Evolutionary conservation across 352 stramenopile genomes (phyloP), one percentile per base, ranked within the genome.

Genomic region (Phytophthora nicotianae): DNA sequence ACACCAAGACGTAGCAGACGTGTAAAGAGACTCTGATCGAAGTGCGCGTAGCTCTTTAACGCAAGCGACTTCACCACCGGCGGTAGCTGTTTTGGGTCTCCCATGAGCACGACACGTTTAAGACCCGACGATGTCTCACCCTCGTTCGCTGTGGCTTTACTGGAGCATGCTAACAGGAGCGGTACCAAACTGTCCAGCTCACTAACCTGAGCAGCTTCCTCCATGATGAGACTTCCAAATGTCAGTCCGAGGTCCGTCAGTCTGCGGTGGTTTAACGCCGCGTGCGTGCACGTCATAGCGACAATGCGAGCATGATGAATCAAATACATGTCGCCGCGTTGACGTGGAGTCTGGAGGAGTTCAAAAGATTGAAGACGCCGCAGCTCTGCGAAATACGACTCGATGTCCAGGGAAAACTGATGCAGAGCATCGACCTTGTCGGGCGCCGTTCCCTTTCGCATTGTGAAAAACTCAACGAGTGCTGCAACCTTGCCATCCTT

Each of bases 1-100:
- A 97, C 94, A 33, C 93, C 96, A 40, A 99, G 81, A 49, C 93
- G 85, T 26, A 99, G 85, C 41, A 99, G 67, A 16, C 97, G 90
- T 20, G 90, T 74, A 76, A 99, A 99, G 11, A 99, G 65, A 65
- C 91, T 98, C 75, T 99, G 93, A 68, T 99, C 92, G 16, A 98
- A 87, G 27, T 92, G 83, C 29, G 83, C 90, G 70, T 95, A 98
- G 43, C 75, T 84, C 42, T 88, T 82, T 52, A 99, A 89, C 11
- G 86, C 78, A 17, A 72, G 58, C 52, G 96, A 93, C 55, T 97
- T 89, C 0, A 98, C 86, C 8, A 98, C 85, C 9, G 96, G 96
- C 37, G 94, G 89, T 5, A 98, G 75, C 71, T 98, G 90, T 50
- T 97, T 79, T 50, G 96, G 72, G 75, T 99, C 96, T 14, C 97